Evolutionary conservation across 2,329 filamentous ascomycete genomes (phyloP).

Genomic region (Aureobasidium sp.): DNA sequence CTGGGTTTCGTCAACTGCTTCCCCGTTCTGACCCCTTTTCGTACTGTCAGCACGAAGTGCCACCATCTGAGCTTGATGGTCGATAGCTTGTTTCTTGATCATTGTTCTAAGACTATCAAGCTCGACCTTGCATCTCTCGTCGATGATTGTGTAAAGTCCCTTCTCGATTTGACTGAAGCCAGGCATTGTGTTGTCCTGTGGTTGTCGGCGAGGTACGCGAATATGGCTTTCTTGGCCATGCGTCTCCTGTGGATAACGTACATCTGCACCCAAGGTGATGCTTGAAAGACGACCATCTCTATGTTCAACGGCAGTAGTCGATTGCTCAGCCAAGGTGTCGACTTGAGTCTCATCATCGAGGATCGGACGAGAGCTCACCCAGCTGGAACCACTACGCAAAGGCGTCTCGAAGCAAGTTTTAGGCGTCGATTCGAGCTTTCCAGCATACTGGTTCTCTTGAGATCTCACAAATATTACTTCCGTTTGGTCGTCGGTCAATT

Average conservation of each 20-base stretch:
- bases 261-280: neutral
- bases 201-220: no score
- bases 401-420: neutral
- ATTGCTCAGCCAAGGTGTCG: neutral
- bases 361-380: neutral
- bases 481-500: neutral
- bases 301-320: neutral
- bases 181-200: neutral
- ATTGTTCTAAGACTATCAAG: neutral
- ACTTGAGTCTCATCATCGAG: neutral
- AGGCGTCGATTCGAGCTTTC: neutral
- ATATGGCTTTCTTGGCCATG: neutral
- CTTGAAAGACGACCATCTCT: neutral
- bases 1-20: neutral
- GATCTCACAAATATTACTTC: neutral
- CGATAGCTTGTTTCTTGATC: neutral
- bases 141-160: neutral
- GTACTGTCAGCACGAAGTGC: neutral
- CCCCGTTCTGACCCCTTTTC: neutral
- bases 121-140: neutral
- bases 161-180: neutral
- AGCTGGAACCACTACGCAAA: neutral
- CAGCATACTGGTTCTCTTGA: neutral
- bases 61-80: neutral
- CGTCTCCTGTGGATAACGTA: neutral